A percentile compares a stretch with the other conserved stretches of the same genome.
phyloP scores from a whole-genome alignment of 176 grass and related monocot genomes.

The Tillandsia leiboldiana region DNA sequence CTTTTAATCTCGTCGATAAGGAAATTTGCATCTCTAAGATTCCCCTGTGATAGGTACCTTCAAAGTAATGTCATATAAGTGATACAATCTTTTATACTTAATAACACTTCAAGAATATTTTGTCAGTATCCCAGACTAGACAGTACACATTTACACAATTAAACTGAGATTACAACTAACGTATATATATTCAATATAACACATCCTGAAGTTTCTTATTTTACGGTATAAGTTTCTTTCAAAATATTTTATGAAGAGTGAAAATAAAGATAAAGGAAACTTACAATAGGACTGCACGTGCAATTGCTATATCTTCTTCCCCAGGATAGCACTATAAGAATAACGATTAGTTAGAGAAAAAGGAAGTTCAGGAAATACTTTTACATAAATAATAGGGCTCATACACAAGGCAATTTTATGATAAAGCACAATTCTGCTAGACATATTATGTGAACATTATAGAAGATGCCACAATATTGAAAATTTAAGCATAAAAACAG shows the following conservation, averaged over 20 bases:
- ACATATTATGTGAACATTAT: not conserved
- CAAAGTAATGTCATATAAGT: conserved; percentile 29
- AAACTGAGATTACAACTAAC: not conserved
- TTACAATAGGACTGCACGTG: conserved; percentile 81
- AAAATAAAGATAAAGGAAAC: conserved; percentile 21
- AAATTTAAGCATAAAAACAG: too few relatives aligned
- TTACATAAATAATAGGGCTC: not conserved
- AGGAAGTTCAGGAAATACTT: not conserved
- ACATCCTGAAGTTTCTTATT: too few relatives aligned
- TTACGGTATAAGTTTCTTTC: conserved; percentile 2
- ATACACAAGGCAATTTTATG: too few relatives aligned
- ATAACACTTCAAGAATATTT: conserved; percentile 15
- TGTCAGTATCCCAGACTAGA: not conserved
- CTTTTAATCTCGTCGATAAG: conserved; percentile 79
- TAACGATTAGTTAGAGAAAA: conserved; percentile 20
- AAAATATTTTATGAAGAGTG: conserved; percentile 6
- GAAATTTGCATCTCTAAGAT: conserved; percentile 87
- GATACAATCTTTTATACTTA: conserved; percentile 5
- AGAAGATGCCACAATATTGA: too few relatives aligned
- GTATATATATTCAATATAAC: too few relatives aligned
- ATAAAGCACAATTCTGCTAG: not conserved
- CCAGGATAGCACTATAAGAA: conserved; percentile 81
- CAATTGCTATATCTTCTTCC: conserved; percentile 94
- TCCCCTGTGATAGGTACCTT: conserved; percentile 92
- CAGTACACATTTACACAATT: not conserved